These are phyloP conservation scores for Daldinia sp. DNA, from an alignment of 2,329 filamentous ascomycete species.

Conservation along the genomic window DNA sequence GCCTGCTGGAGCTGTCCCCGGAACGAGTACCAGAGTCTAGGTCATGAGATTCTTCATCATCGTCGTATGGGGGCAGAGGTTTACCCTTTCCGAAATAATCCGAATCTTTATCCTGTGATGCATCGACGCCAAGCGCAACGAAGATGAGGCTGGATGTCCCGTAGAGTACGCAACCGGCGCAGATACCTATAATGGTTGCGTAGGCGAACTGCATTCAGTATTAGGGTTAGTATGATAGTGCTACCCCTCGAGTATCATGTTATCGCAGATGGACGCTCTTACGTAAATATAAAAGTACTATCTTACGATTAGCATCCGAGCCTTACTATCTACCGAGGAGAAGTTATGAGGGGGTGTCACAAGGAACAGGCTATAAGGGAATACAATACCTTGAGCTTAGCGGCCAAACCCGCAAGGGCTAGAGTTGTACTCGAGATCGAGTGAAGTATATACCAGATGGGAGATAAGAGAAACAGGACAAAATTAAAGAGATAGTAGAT, in stretches of 20 bases:
- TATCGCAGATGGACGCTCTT: constrained; percentile 35
- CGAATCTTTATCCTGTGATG: constrained; percentile 33
- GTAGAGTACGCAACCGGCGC: constrained; percentile 46
- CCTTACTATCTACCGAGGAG: neutral
- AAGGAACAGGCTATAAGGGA: constrained; percentile 23
- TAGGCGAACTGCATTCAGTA: constrained; percentile 46
- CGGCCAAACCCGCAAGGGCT: constrained; percentile 40
- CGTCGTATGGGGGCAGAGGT: constrained; percentile 21
- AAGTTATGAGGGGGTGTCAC: constrained; percentile 6
- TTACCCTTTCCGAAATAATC: constrained; percentile 5
- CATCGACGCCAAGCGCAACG: constrained; percentile 47
- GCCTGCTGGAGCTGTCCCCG: constrained; percentile 25
- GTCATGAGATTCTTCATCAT: constrained; percentile 28
- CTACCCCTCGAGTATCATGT: neutral
- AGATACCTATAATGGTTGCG: constrained; percentile 49
- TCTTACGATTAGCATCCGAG: constrained; percentile 25
- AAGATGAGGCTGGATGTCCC: constrained; percentile 49
- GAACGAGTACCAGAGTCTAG: constrained; percentile 26
- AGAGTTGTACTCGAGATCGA: constrained; percentile 30
- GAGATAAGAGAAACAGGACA: constrained; percentile 49
- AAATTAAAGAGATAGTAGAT: constrained; percentile 45
- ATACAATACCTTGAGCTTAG: constrained; percentile 51
- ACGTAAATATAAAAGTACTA: constrained; percentile 53
- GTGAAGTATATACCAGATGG: constrained; percentile 44
- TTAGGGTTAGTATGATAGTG: constrained; percentile 22